Conservation (phyloP, 441 rosid genomes). For the Jatropha multifida region DNA sequence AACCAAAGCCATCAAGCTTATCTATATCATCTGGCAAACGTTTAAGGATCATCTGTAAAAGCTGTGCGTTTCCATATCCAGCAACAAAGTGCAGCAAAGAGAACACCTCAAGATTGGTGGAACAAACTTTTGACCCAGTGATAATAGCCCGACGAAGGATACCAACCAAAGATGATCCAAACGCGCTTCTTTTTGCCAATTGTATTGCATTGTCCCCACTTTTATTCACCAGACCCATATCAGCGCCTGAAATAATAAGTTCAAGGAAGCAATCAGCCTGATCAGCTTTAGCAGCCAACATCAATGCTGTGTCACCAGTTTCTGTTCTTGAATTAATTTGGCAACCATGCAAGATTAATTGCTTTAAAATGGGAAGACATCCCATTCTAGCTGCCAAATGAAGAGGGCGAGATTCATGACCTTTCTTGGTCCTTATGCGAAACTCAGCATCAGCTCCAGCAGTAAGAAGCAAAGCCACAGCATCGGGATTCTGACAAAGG, state of each 20-base stretch:
- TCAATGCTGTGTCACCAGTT: conserved; percentile 35
- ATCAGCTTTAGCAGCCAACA: conserved; percentile 37
- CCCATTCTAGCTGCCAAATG: conserved; percentile 38
- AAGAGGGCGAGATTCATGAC: conserved; percentile 31
- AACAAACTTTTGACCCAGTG: conserved; percentile 16
- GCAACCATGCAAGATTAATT: conserved; percentile 25
- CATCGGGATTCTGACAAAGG: conserved; percentile 39
- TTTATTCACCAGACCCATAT: conserved; percentile 32
- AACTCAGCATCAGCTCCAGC: conserved; percentile 31
- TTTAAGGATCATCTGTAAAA: conserved; percentile 27
- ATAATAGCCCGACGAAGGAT: conserved; percentile 27
- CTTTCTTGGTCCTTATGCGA: conserved; percentile 33
- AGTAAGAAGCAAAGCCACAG: conserved; percentile 25
- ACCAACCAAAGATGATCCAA: conserved; percentile 26
- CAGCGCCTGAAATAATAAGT: conserved; percentile 32
- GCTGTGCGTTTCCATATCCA: conserved; percentile 27
- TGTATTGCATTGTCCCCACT: conserved; percentile 32
- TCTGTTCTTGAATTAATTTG: conserved; percentile 32
- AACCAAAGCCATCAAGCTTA: conserved; percentile 27
- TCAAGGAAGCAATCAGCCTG: conserved; percentile 35
- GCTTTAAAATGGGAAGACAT: conserved; percentile 27
- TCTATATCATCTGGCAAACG: conserved; percentile 21
- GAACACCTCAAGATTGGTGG: conserved; percentile 35
- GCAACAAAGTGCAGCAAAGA: conserved; percentile 35
- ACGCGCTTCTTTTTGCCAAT: conserved; percentile 2